A percentile compares a stretch with the other conserved stretches of the same genome.
phyloP scores from a whole-genome alignment of 2,329 filamentous ascomycete species.

The Neophaeococcomyces aloes region DNA sequence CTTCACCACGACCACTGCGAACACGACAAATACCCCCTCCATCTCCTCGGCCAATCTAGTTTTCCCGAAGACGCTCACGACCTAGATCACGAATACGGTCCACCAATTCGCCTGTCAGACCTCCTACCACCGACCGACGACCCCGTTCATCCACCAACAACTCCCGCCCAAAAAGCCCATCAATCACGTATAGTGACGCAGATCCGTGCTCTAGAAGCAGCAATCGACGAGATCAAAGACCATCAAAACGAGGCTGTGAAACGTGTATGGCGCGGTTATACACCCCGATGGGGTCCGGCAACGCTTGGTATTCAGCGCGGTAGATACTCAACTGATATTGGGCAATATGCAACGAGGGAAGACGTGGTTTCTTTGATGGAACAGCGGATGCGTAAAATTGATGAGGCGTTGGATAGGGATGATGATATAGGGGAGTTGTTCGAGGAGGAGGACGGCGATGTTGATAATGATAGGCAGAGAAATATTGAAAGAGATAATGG shows the following conservation, averaged over 20 bases:
- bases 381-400: neutral
- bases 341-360: neutral
- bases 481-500: neutral
- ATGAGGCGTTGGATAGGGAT: neutral
- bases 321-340: neutral
- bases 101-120: neutral
- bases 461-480: neutral
- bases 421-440: neutral
- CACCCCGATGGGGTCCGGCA: slow-evolving; percentile 18
- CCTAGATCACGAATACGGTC: slow-evolving; percentile 1
- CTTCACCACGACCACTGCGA: neutral
- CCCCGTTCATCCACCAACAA: neutral
- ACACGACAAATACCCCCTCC: neutral
- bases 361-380: neutral
- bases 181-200: neutral
- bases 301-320: slow-evolving; percentile 7
- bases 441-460: neutral
- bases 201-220: slow-evolving; percentile 12
- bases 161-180: neutral
- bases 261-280: slow-evolving; percentile 17
- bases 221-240: slow-evolving; percentile 10
- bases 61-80: slow-evolving; percentile 2
- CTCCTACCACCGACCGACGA: too few relatives aligned
- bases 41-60: neutral
- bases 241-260: slow-evolving; percentile 14